A percentile compares a stretch with the other conserved stretches of the same genome.
Conservation (phyloP, 2,329 filamentous ascomycete species). For the Penicillium carneum region DNA sequence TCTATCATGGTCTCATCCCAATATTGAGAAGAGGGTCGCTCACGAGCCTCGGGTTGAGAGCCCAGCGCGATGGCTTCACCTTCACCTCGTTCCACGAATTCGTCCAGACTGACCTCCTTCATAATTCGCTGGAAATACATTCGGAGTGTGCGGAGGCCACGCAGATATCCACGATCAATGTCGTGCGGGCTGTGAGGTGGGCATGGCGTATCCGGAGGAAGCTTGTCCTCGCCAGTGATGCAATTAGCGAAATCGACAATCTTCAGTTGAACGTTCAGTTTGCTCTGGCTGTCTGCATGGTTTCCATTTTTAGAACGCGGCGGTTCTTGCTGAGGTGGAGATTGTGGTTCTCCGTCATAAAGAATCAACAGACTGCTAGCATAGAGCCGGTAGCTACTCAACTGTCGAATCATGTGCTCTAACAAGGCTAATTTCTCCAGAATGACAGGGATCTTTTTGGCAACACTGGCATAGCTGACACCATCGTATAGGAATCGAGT, state of each 20-base stretch:
- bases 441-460: constrained; percentile 85
- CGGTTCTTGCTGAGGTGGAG: constrained; percentile 33
- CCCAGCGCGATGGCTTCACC: constrained; percentile 51
- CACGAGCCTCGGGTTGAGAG: constrained; percentile 43
- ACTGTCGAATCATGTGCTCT: constrained; percentile 78
- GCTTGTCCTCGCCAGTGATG: constrained; percentile 80
- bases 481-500: constrained; percentile 92
- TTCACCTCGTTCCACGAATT: constrained; percentile 55
- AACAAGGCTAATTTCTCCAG: constrained; percentile 82
- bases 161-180: constrained; percentile 86
- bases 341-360: constrained; percentile 77
- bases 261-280: constrained; percentile 74
- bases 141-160: constrained; percentile 78
- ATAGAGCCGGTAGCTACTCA: constrained; percentile 91
- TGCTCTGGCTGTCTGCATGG: constrained; percentile 49
- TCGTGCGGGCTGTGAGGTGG: constrained; percentile 81
- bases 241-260: constrained; percentile 99
- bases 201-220: constrained; percentile 67
- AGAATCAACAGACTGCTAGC: constrained; percentile 93
- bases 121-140: constrained; percentile 89
- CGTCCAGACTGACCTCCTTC: constrained; percentile 69
- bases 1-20: constrained; percentile 55
- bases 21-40: constrained; percentile 43
- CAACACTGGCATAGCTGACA: constrained; percentile 77
- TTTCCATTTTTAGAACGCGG: constrained; percentile 39